phyloP scores from a whole-genome alignment of 495 filamentous ascomycete species.

The Neurospora tetrasperma region DNA sequence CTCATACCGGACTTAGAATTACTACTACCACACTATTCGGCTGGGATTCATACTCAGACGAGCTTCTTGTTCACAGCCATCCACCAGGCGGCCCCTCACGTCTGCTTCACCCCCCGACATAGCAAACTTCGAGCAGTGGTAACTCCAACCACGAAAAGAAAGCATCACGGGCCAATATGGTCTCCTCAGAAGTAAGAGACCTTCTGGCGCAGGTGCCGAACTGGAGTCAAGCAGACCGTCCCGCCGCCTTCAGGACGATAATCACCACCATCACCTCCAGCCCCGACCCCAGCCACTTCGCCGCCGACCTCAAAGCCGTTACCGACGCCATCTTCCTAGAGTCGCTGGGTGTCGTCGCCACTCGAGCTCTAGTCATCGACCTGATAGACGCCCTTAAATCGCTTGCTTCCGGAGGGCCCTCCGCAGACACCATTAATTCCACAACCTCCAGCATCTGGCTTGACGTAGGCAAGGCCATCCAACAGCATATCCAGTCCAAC shows the following conservation, averaged over 20 bases:
- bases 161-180: constrained; percentile 6
- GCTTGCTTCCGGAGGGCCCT: constrained; percentile 21
- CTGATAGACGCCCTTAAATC: constrained; percentile 52
- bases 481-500: constrained; percentile 47
- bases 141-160: not conserved
- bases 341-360: constrained; percentile 62
- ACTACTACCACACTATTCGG: not conserved
- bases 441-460: constrained; percentile 47
- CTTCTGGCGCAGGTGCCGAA: constrained; percentile 44
- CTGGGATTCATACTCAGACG: not conserved
- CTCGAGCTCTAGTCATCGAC: constrained; percentile 57
- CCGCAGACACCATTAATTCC: not conserved
- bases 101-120: not conserved
- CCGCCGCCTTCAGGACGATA: constrained; percentile 53
- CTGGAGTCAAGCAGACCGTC: constrained; percentile 37
- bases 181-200: constrained; percentile 29
- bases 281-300: constrained; percentile 43
- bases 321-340: constrained; percentile 58
- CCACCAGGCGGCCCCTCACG: not conserved
- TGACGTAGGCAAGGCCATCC: constrained; percentile 56
- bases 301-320: constrained; percentile 59
- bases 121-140: not conserved
- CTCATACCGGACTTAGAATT: not conserved
- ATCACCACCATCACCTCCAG: constrained; percentile 51
- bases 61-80: not conserved